A percentile compares a stretch with the other conserved stretches of the same genome.
phyloP scores from a whole-genome alignment of 139 green algal species.

The Tetraselmis chui region DNA sequence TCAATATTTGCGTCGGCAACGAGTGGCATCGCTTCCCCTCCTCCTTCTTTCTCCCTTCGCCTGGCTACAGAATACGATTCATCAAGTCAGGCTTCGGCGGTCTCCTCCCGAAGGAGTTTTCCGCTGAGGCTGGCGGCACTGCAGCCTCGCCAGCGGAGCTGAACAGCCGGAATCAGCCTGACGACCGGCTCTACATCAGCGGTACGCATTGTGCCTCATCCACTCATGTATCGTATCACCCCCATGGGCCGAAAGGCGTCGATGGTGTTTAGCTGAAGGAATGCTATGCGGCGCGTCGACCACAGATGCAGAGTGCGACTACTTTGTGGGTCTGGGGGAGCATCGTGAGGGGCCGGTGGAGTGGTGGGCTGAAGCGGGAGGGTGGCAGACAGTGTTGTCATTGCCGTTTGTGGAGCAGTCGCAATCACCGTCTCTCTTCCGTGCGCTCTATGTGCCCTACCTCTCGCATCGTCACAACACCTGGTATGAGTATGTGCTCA shows the following conservation, averaged over 20 bases:
- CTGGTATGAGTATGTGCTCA: conserved; percentile 27
- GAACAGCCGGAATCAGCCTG: conserved; percentile 47
- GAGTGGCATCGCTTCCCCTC: conserved; percentile 82
- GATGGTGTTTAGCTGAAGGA: too few species aligned
- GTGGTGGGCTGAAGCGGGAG: neutral
- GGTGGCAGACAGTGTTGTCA: conserved; percentile 23
- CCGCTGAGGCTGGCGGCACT: conserved; percentile 39
- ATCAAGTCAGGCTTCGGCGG: conserved; percentile 59
- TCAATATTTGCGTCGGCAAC: conserved; percentile 55
- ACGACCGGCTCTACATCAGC: conserved; percentile 2
- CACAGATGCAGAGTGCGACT: conserved; percentile 20
- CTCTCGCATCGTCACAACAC: conserved; percentile 22
- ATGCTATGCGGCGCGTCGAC: conserved; percentile 32
- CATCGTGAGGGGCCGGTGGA: neutral
- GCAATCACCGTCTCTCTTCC: conserved; percentile 20
- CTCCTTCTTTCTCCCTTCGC: conserved; percentile 69
- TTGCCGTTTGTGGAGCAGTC: conserved; percentile 28
- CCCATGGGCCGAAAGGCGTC: too few species aligned
- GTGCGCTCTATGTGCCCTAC: conserved; percentile 47
- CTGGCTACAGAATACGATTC: conserved; percentile 54
- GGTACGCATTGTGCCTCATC: neutral
- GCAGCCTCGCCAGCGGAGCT: conserved; percentile 39
- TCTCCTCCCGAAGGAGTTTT: conserved; percentile 29
- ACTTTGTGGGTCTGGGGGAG: conserved; percentile 24
- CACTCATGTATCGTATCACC: neutral